Evolutionary conservation across 169 alveolate genomes (phyloP), one percentile per base, ranked within the genome.

Genomic region (Eimeria acervulina): DNA sequence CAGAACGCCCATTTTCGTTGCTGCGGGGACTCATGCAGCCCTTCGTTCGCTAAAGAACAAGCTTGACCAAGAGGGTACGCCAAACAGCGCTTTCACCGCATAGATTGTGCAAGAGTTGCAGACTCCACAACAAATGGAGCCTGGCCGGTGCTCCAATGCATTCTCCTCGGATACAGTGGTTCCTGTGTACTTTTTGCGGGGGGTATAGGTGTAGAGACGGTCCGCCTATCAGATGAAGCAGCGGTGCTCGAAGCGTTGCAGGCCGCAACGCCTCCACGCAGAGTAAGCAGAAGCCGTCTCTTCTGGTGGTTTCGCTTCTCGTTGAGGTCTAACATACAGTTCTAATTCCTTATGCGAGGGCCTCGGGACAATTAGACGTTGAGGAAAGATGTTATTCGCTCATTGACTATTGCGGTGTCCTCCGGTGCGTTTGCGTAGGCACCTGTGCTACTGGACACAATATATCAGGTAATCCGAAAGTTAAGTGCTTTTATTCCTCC

Each of bases 21-120:
- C 93, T 61, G 93, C 93, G 33, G 93, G 93, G 40, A 87, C 93
- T 36, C 93, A 87, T 40, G 93, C 93, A 70, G 93, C 93, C 42
- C 81, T 87, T n/a, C 93, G 93, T 28, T 87, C 93, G 36, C 83
- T 87, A 23, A 55, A 87, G 80, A 87, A 87, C 59, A 87, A 87
- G 51, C 93, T 87, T 21, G 81, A 87, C 61, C 81, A 59, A 31
- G 93, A 87, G 42, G 93, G 93, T 87, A 61, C 52, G 1, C 38
- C 44, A 2, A 74, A 83, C 23, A 26, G 28, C 76, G 13, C 33
- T 31, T 51, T 23, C 33, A 19, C 91, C 28, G 3, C n/a, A 36
- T 52, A 6, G 36, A 13, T 36, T 44, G 15, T 59, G 33, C 91
- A 21, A 10, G 36, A 52, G 74, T 52, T 21, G 55, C 76, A 78